Conservation (phyloP, 345 rosid species). For the Sonneratia alba region DNA sequence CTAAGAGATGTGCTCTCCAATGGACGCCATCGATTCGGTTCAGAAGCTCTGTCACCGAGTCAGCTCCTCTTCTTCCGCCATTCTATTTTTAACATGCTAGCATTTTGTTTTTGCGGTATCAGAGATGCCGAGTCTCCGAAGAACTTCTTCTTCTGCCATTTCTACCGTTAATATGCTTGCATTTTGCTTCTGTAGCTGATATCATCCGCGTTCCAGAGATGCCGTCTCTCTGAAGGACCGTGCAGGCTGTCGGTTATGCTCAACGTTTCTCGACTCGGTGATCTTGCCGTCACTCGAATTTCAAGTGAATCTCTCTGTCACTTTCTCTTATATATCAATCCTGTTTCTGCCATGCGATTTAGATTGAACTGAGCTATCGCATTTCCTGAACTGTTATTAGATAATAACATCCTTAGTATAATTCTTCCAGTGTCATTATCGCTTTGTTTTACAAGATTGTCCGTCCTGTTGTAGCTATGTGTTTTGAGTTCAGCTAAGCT, state of each 20-base stretch:
- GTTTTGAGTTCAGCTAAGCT: neutral
- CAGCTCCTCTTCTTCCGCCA: neutral
- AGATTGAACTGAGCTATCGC: too few relatives aligned
- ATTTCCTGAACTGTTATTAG: too few relatives aligned
- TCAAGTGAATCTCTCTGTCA: slow-evolving; percentile 37
- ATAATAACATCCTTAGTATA: too few relatives aligned
- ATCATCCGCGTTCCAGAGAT: slow-evolving; percentile 63
- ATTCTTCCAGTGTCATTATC: neutral
- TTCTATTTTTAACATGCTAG: neutral
- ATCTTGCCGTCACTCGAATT: slow-evolving; percentile 29
- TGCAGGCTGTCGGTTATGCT: slow-evolving; percentile 63
- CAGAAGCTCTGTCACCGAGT: slow-evolving; percentile 8
- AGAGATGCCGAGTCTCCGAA: slow-evolving; percentile 60
- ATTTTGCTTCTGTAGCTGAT: slow-evolving; percentile 42
- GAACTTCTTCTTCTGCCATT: slow-evolving; percentile 19
- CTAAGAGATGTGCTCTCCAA: neutral
- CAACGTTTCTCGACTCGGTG: slow-evolving; percentile 18
- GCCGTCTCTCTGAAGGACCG: slow-evolving; percentile 51
- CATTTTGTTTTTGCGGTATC: slow-evolving; percentile 34
- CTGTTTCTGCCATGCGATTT: neutral
- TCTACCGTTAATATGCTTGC: neutral
- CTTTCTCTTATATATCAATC: neutral
- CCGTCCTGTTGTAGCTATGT: neutral
- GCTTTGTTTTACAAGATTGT: neutral
- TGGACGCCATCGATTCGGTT: slow-evolving; percentile 8